Evolutionary conservation across 1,139 yeast genomes (phyloP), one percentile per base, ranked within the genome.

Genomic region (Ogataea hybrid): DNA sequence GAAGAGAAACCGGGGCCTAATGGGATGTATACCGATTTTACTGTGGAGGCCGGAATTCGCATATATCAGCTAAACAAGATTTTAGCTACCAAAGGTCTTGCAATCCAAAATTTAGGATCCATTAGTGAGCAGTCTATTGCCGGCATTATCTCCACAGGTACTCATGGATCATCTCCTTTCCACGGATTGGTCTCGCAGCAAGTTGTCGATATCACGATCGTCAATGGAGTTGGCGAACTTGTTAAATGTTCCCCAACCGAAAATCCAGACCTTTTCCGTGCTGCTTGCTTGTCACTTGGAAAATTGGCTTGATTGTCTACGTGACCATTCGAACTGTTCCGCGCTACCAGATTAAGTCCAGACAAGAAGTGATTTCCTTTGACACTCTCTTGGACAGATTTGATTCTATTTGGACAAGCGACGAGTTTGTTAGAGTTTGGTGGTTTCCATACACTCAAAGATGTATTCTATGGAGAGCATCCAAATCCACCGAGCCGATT

Each of bases 361-460:
- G 77, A 37, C 95, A 87, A 61, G 95, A 89, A 63, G 83, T 89
- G 35, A 80, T 90, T 53, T 69, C 80, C 28, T 88, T 90, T 58
- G 84, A 82, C 25, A 77, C 88, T 7, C 68, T 90, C 36, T 63
- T 89, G 53, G 70, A 71, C 14, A 67, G 76, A 56, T 80, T 94
- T 89, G 81, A 80, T 46, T 70, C 73, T 12, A 66, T 90, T 33
- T 92, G 97, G 96, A 78, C 87, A 7, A 81, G 87, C 40, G 76
- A 90, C n/a, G 98, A 92, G 65, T 92, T 81, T 57, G 83, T 88
- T 34, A 77, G 97, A 50, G 78, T 89, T 38, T 92, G 97, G 97
- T 92, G 98, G 97, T 92, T 86, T 64, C 98, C 98, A 1, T 92
- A 92, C 62, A 75, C 94, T 17, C 78, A 78, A 42, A 83, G 83